Conservation (phyloP, 441 rosid genomes). For the Oxalis stricta region DNA sequence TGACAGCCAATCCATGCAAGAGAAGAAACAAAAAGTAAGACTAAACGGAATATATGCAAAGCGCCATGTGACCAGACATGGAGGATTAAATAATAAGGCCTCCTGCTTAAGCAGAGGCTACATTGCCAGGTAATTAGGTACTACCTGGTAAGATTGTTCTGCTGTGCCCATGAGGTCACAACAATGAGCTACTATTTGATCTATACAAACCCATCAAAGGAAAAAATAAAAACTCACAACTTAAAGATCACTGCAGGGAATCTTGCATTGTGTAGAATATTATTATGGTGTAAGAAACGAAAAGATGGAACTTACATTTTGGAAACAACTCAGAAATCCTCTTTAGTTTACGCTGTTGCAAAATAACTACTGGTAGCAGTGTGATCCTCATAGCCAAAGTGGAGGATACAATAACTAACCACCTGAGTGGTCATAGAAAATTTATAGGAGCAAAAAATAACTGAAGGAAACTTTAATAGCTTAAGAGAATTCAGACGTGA, state of each 20-base stretch:
- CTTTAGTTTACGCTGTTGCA: conserved; percentile 51
- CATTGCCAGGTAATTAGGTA: too few species aligned
- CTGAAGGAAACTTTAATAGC: background rate
- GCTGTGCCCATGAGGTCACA: too few species aligned
- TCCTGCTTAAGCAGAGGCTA: too few species aligned
- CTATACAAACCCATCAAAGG: too few species aligned
- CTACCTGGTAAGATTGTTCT: too few species aligned
- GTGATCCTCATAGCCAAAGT: conserved; percentile 56
- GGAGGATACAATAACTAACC: conserved; percentile 66
- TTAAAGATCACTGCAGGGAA: background rate
- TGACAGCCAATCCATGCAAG: too few species aligned
- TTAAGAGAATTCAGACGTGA: background rate
- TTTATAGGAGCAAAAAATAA: background rate
- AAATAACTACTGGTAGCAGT: conserved; percentile 45
- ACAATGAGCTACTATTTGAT: too few species aligned
- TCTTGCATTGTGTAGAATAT: background rate
- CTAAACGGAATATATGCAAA: too few species aligned
- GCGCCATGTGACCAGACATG: too few species aligned
- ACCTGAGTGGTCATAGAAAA: conserved; percentile 38
- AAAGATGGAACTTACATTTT: conserved; percentile 34
- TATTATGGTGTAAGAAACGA: background rate
- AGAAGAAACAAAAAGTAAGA: too few species aligned
- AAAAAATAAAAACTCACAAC: background rate
- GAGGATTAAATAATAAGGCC: too few species aligned
- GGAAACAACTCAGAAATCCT: conserved; percentile 44